Conservation (phyloP, 352 stramenopile genomes). For the Phytophthora pistaciae region DNA sequence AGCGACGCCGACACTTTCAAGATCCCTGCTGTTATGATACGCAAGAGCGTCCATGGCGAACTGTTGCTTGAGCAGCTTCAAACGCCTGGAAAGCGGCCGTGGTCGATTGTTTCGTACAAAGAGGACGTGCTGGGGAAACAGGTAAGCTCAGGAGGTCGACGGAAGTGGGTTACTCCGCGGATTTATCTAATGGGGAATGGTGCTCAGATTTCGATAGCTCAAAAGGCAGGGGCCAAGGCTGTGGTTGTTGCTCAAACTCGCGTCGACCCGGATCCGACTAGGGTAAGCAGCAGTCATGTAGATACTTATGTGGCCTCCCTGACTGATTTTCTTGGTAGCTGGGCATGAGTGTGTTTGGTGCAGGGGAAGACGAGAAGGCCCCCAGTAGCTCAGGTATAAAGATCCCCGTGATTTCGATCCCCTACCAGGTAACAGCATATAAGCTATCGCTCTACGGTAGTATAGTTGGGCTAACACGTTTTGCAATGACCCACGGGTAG, state of each 20-base stretch:
- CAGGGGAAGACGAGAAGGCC: constrained; percentile 42
- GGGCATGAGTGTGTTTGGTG: constrained; percentile 52
- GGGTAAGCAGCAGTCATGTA: constrained; percentile 33
- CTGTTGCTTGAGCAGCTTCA: constrained; percentile 63
- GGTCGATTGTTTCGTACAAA: constrained; percentile 63
- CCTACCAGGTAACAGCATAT: constrained; percentile 48
- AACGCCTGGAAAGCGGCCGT: constrained; percentile 40
- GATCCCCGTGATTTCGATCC: constrained; percentile 71
- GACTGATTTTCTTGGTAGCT: constrained; percentile 37
- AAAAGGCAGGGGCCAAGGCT: constrained; percentile 74
- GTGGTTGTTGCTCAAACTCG: constrained; percentile 69
- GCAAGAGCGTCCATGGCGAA: constrained; percentile 61
- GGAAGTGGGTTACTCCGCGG: background rate
- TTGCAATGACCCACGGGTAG: constrained; percentile 22
- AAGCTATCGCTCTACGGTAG: background rate
- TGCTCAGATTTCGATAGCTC: constrained; percentile 60
- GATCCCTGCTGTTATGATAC: constrained; percentile 78
- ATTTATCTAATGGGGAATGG: constrained; percentile 8
- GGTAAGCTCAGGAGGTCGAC: constrained; percentile 29
- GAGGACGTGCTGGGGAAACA: constrained; percentile 78
- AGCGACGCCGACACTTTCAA: constrained; percentile 36
- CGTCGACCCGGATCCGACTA: constrained; percentile 52
- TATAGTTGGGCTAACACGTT: background rate
- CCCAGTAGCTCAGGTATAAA: constrained; percentile 57
- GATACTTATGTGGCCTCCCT: background rate